Evolutionary conservation across 345 rosid genomes (phyloP).

Genomic region (Garcia nutans): DNA sequence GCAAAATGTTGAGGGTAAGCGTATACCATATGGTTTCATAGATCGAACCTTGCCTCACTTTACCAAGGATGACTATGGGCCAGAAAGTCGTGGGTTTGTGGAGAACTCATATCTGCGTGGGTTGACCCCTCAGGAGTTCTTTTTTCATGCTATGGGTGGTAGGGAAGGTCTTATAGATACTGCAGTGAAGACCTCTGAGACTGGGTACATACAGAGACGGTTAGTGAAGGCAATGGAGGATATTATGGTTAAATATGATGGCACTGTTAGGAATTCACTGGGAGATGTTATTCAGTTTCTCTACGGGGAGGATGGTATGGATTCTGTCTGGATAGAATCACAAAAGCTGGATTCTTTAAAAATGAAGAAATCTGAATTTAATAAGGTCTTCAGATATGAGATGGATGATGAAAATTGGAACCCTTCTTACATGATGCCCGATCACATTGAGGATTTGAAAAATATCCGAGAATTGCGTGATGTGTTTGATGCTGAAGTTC

Average conservation of each 20-base stretch:
- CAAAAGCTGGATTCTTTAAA: constrained; percentile 93
- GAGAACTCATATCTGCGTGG: constrained; percentile 98
- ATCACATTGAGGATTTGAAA: constrained; percentile 85
- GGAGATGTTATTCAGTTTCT: constrained; percentile 99
- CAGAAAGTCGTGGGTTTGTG: constrained; percentile 99
- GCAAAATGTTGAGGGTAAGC: constrained; percentile 99
- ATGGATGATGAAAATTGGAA: constrained; percentile 84
- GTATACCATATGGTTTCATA: constrained; percentile 88
- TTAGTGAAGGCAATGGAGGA: constrained; percentile 99
- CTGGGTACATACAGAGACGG: constrained; percentile 98
- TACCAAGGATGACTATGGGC: constrained; percentile 93
- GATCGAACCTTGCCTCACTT: constrained; percentile 95
- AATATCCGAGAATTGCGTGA: constrained; percentile 81
- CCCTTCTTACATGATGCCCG: constrained; percentile 74
- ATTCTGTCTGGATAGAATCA: constrained; percentile 93
- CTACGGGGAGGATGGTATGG: constrained; percentile 99
- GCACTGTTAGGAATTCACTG: constrained; percentile 91
- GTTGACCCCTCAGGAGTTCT: constrained; percentile 97
- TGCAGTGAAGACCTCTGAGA: constrained; percentile 97
- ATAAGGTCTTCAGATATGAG: constrained; percentile 78
- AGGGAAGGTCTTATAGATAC: constrained; percentile 99
- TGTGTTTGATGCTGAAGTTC: constrained; percentile 94
- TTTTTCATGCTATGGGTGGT: constrained; percentile 99
- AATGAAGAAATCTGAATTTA: constrained; percentile 77
- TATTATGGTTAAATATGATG: constrained; percentile 98